These are phyloP conservation scores for Gloeostereum incarnatum DNA, from an alignment of 768 basidiomycete species.

Conservation along the genomic window DNA sequence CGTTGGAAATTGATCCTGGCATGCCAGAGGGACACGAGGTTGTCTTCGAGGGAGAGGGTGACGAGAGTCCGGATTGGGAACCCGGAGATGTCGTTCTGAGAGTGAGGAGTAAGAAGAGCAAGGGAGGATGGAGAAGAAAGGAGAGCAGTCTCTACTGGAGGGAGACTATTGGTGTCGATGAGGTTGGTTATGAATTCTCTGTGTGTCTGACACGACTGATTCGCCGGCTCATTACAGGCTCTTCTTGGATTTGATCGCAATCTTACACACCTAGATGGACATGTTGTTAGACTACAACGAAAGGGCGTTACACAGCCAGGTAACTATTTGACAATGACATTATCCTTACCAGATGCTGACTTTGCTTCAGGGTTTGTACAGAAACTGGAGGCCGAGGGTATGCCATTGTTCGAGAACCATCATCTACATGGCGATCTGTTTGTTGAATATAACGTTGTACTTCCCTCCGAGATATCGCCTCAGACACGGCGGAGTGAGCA, in stretches of 20 bases:
- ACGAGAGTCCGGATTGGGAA: conserved; percentile 95
- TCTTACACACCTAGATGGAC: conserved; percentile 88
- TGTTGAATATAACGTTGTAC: conserved; percentile 88
- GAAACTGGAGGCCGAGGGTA: conserved; percentile 79
- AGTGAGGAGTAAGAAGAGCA: conserved; percentile 67
- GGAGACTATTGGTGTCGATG: conserved; percentile 84
- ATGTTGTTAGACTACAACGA: conserved; percentile 58
- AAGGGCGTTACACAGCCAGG: conserved; percentile 89
- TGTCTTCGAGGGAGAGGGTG: conserved; percentile 92
- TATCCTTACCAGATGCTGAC: neutral
- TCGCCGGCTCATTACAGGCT: conserved; percentile 45
- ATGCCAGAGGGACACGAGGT: conserved; percentile 92
- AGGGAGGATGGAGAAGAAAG: conserved; percentile 82
- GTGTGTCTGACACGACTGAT: conserved; percentile 2
- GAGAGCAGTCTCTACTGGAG: conserved; percentile 88
- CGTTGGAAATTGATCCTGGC: conserved; percentile 78
- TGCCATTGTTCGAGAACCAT: conserved; percentile 59
- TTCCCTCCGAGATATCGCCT: conserved; percentile 65
- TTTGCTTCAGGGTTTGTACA: conserved; percentile 65
- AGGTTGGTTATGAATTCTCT: conserved; percentile 40
- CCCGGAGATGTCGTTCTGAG: conserved; percentile 88
- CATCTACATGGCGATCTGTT: conserved; percentile 71
- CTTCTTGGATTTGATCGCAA: conserved; percentile 94
- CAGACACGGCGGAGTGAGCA: conserved; percentile 70
- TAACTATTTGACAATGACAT: conserved; percentile 23